Evolutionary conservation across 192 early-diverging fungal species (phyloP).

Genomic region (Anaeromyces robustus): DNA sequence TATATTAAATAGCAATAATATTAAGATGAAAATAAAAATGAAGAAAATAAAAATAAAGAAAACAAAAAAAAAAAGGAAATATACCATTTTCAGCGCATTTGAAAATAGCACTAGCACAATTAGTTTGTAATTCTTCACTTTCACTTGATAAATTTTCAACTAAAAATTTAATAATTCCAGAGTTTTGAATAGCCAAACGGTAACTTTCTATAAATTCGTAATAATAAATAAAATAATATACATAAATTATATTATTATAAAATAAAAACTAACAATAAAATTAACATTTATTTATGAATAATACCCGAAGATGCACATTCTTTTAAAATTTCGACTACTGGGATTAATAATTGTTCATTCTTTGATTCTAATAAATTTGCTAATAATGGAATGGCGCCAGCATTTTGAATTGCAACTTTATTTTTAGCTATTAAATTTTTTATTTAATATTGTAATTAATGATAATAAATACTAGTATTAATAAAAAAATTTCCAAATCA

Average conservation of each 20-base stretch:
- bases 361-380: slow-evolving; percentile 34
- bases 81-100: slow-evolving; percentile 49
- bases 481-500: no score
- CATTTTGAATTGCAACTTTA: slow-evolving; percentile 43
- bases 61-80: slow-evolving; percentile 9
- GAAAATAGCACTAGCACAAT: slow-evolving; percentile 47
- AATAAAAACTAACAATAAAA: no score
- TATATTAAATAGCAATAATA: no score
- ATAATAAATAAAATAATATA: background rate
- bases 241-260: no score
- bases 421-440: slow-evolving; percentile 19
- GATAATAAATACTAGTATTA: no score
- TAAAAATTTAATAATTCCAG: slow-evolving; percentile 45
- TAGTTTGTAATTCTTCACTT: slow-evolving; percentile 42
- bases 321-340: slow-evolving; percentile 45
- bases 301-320: slow-evolving; percentile 40
- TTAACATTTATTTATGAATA: background rate
- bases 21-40: slow-evolving; percentile 1
- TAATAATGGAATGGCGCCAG: slow-evolving; percentile 37
- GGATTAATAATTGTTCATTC: slow-evolving; percentile 41
- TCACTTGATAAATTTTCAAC: slow-evolving; percentile 40
- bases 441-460: background rate
- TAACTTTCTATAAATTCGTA: slow-evolving; percentile 23
- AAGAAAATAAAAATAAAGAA: slow-evolving; percentile 3
- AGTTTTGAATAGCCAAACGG: slow-evolving; percentile 30